A percentile compares a stretch with the other conserved stretches of the same genome.
These are phyloP conservation scores for Jacaranda copaia DNA, from an alignment of 257 asterid species.

Conservation along the genomic window DNA sequence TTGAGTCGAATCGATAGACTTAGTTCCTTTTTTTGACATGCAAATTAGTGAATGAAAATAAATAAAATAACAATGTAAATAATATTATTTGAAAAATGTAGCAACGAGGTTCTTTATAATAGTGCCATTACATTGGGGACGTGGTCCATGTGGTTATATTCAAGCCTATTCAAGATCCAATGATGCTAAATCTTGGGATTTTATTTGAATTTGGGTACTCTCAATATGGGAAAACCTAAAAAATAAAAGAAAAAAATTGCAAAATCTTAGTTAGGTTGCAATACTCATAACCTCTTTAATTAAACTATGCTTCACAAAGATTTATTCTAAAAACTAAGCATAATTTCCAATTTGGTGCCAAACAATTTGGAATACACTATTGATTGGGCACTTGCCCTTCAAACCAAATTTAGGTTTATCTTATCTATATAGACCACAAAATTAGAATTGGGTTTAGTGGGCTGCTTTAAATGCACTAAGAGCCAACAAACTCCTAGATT, in stretches of 20 bases:
- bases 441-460: not conserved
- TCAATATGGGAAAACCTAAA: no score
- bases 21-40: no score
- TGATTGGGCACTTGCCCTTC: not conserved
- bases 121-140: no score
- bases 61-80: no score
- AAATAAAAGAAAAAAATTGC: not conserved
- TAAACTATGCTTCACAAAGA: not conserved
- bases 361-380: conserved; percentile 5
- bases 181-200: no score
- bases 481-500: not conserved
- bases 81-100: no score
- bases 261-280: not conserved
- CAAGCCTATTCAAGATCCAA: no score
- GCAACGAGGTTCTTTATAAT: no score
- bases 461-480: not conserved
- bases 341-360: not conserved
- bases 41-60: no score
- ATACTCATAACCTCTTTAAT: not conserved
- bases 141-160: no score
- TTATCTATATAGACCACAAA: not conserved
- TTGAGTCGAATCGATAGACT: no score
- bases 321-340: not conserved
- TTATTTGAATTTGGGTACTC: no score
- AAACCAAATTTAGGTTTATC: not conserved